Base-by-base conservation (phyloP, 495 filamentous ascomycete species). In the Trichoderma asperelloides region DNA sequence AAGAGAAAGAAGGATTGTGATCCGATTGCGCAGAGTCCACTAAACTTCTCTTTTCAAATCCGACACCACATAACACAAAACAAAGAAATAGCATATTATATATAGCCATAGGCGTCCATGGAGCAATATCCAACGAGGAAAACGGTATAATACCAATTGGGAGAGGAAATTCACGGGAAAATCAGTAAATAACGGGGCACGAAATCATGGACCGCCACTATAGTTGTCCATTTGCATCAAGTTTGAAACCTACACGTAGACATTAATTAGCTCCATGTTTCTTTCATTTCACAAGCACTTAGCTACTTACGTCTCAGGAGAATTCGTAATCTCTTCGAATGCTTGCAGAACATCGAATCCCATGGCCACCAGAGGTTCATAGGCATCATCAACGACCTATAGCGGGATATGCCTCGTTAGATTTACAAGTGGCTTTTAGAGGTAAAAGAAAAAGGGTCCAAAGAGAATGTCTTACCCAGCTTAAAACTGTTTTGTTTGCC, bases 251-350 rank as follows among this genome's bases (percentile, higher is more conserved):
- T 60, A 25, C 5, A 16, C 12, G 12, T 28, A 21, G 3, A 47
- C 13, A 0, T 37, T 7, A 33, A 7, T 37, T 37, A 37, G 33
- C 33, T 37, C 5, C 5, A 37, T 3, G 9, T 0, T 0, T 7
- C 9, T 37, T 0, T 37, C 33, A 37, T 37, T 37, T 7, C 2
- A 7, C n/a, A 8, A 7, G 5, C 33, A 37, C 33, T 37, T 2
- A 8, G 5, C 33, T 37, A 37, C 78, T 79, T 68, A 83, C 80
- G 77, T 89, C 43, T 88, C 86, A 27, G 88, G 87, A 65, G 90
- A 86, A 76, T 89, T 93, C 62, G 85, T 88, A 63, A 92, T 84
- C 76, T 95, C 90, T 74, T 95, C 91, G 71, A 90, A 95, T 63
- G 78, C 87, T 75, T 93, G 86, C 68, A 92, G 77, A 63, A 88